Evolutionary conservation across 1,284 basidiomycete genomes (phyloP), one percentile per base, ranked within the genome.

Genomic region (Apiotrichum sp.): DNA sequence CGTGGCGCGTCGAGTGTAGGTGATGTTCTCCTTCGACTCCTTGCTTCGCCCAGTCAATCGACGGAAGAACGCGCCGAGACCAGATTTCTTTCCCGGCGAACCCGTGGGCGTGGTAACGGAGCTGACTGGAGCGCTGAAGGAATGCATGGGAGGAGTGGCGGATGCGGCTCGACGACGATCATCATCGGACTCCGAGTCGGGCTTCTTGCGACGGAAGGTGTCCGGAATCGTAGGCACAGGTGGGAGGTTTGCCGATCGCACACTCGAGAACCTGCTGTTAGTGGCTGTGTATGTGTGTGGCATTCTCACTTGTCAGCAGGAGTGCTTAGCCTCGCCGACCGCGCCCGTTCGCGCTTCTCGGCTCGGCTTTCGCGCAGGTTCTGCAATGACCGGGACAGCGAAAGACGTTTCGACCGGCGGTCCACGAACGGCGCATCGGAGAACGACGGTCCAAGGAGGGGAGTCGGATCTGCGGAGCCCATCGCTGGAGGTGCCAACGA

Each of bases 221-320:
- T 48, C 53, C 2, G 56, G 56, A 4, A 58, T 31, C 13, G 52
- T 33, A 3, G 56, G 56, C 9, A 58, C 56, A 0, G 56, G 56
- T 1, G 56, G 56, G 1, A 52, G 43, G 22, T 33, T 33, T 6
- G 16, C n/a, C 3, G 22, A 22, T 22, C 22, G 22, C 22, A 22
- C 22, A 22, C 22, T 22, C 22, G 22, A 22, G 22, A 22, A 22
- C 22, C 22, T 22, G 22, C 22, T 22, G 22, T 22, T 22, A 22
- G 22, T 22, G 22, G 22, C 22, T 22, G 22, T 22, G 13, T 13
- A 36, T 6, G 4, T 32, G n/a, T 4, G 4, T 32, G 41, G 2
- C 3, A 22, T 8, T 22, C 57, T 32, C 40, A 59, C 58, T 53
- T 53, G 8, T 49, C 50, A 9, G 57, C 47, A 39, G 42, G 16